Evolutionary conservation across 352 stramenopile genomes (phyloP), one percentile per base, ranked within the genome.

Genomic region (Globisporangium iwayamae): DNA sequence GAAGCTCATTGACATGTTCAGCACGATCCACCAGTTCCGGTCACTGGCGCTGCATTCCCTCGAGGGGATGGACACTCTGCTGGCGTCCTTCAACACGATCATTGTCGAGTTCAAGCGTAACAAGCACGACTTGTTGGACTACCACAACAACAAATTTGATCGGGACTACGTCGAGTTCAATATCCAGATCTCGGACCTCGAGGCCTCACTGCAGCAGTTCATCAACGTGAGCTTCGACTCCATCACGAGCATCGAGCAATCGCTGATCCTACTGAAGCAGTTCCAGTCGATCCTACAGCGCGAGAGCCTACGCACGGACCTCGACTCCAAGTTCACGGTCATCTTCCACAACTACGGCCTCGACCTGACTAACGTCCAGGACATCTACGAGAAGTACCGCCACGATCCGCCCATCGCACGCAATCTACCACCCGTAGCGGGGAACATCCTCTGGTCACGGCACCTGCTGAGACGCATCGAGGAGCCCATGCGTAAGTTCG

Each of bases 161-260:
- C 76, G 92, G 14, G 93, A 97, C 67, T 98, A 97, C 63, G 87
- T 98, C 9, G 89, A 97, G 59, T 98, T 98, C 72, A 98, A 97
- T 62, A 96, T 97, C 53, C 83, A 91, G 62, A 94, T 97, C 48
- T 84, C 85, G 0, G 90, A 96, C 57, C 76, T 97, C 9, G 90
- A 97, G 72, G 78, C 82, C 0, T 88, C 75, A 6, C 73, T 97
- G 22, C 89, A 96, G 74, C 85, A 96, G 43, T 97, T 96, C 58
- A 96, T 97, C 71, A 96, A 97, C 67, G 79, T 91, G 18, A 89
- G 76, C 55, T 96, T 97, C 34, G 89, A 96, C 56, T 87, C 66
- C 30, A 94, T 96, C 69, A 93, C 90, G 10, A 95, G 84, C 63
- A 96, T 97, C 61, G 87, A 96, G 62, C 80, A 93, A 66, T 93